Evolutionary conservation across 148 eudicot genomes (phyloP), one percentile per base, ranked within the genome.

Genomic region (Spergularia marina): DNA sequence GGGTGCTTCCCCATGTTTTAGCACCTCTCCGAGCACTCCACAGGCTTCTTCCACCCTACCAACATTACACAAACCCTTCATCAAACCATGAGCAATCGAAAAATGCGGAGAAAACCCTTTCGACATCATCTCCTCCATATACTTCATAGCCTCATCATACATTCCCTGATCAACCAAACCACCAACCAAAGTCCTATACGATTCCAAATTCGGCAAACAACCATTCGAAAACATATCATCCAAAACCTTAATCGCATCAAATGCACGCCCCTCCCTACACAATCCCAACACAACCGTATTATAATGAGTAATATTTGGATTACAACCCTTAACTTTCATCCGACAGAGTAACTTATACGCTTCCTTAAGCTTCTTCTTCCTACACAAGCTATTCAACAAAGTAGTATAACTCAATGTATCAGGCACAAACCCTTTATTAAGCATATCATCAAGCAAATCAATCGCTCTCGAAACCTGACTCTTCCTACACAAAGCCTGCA

Each of bases 281-380:
- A 87, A 85, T 0, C 98, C 98, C 71, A 79, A 76, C 17, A 93
- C 86, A 80, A 91, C 82, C 0, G 94, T 93, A 49, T 93, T 93
- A 65, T 91, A 91, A 78, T 93, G 98, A 6, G 83, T 87, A 18
- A 93, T 83, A 70, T 91, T 94, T 0, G 98, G 98, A 74, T 93
- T 87, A 83, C 98, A 93, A 18, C 98, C 98, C 77, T 89, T 91
- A 54, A 93, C 88, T 78, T 87, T 91, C 97, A 93, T 93, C 80
- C 98, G 79, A 76, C 97, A 93, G 11, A 93, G 78, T 79, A 93
- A 84, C 92, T 93, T 93, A 78, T 93, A 93, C 21, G 98, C 98
- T 87, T 93, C 98, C 63, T 59, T 89, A 20, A 91, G 87, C 84
- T 87, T 79, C 89, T 83, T 91, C 78, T 93, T 93, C 91, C 97